Conservation (phyloP, 257 asterid species). For the Solanum pinnatisectum region DNA sequence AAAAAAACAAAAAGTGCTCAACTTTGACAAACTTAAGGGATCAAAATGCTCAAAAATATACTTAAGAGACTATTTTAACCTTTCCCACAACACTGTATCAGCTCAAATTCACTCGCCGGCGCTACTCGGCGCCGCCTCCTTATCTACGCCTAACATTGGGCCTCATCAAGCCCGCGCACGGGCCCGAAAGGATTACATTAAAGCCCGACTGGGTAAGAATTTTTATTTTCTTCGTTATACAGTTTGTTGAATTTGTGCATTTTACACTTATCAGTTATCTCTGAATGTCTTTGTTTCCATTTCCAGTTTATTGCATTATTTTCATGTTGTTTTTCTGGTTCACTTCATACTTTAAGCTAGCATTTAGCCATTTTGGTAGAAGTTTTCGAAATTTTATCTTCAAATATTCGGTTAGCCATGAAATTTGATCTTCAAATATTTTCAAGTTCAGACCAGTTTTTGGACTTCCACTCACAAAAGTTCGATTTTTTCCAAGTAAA, state of each 20-base stretch:
- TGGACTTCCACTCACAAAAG: not conserved
- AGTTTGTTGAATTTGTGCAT: not conserved
- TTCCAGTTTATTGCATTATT: not conserved
- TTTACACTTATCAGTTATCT: not conserved
- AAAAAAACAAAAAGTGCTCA: not conserved
- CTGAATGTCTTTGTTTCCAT: not conserved
- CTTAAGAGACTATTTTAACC: not conserved
- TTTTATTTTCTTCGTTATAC: not conserved
- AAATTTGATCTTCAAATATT: too few species aligned
- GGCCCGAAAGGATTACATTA: constrained; percentile 26
- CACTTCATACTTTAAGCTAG: not conserved
- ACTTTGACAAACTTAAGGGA: not conserved
- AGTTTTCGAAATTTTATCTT: not conserved
- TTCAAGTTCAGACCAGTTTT: not conserved
- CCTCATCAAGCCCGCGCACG: constrained; percentile 25
- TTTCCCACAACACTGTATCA: not conserved
- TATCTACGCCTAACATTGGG: constrained; percentile 19
- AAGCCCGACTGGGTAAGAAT: constrained; percentile 14
- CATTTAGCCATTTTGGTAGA: not conserved
- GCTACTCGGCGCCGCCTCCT: constrained; percentile 17
- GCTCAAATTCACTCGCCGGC: constrained; percentile 15
- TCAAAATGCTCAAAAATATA: not conserved
- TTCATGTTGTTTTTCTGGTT: not conserved
- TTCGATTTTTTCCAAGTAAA: not conserved
- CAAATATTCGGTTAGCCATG: not conserved